These are phyloP conservation scores for Aspergillus sp. DNA, from an alignment of 2,329 filamentous ascomycete species.

Conservation along the genomic window DNA sequence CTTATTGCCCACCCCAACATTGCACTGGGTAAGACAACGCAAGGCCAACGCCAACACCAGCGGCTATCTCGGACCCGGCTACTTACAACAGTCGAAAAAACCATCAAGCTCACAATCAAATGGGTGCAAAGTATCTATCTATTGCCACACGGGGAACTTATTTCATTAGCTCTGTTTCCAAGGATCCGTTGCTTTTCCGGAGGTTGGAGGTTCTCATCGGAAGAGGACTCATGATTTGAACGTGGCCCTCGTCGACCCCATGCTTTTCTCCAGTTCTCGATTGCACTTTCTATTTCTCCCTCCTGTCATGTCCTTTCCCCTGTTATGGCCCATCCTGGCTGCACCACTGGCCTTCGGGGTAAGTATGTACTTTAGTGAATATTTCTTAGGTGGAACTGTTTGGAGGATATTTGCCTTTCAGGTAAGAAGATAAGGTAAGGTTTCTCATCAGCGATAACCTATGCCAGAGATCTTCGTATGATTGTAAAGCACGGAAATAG, in stretches of 20 bases:
- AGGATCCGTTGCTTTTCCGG: background rate
- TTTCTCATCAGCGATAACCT: constrained; percentile 24
- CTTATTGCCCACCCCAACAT: constrained; percentile 23
- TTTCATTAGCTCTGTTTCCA: background rate
- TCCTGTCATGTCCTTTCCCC: constrained; percentile 26
- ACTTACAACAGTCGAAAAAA: constrained; percentile 21
- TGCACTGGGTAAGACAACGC: constrained; percentile 37
- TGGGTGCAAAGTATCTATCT: constrained; percentile 9
- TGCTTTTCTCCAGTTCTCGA: constrained; percentile 10
- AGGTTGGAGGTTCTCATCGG: background rate
- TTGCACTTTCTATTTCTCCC: constrained; percentile 16
- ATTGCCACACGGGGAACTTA: background rate
- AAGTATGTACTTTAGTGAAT: constrained; percentile 46
- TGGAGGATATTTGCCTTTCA: constrained; percentile 24
- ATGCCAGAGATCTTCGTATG: constrained; percentile 23
- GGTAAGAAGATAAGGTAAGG: constrained; percentile 49
- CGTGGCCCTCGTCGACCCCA: background rate
- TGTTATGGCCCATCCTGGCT: constrained; percentile 29
- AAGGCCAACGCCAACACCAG: constrained; percentile 18
- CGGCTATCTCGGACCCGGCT: constrained; percentile 8
- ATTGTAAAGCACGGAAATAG: constrained; percentile 20
- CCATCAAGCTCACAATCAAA: background rate
- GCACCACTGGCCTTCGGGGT: constrained; percentile 29
- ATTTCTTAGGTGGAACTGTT: constrained; percentile 20
- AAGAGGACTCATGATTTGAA: background rate